Percentiles rank a stretch among this genome's conserved stretches.
These are phyloP conservation scores for Massarina eburnea DNA, from an alignment of 2,329 filamentous ascomycete genomes.

Conservation along the genomic window DNA sequence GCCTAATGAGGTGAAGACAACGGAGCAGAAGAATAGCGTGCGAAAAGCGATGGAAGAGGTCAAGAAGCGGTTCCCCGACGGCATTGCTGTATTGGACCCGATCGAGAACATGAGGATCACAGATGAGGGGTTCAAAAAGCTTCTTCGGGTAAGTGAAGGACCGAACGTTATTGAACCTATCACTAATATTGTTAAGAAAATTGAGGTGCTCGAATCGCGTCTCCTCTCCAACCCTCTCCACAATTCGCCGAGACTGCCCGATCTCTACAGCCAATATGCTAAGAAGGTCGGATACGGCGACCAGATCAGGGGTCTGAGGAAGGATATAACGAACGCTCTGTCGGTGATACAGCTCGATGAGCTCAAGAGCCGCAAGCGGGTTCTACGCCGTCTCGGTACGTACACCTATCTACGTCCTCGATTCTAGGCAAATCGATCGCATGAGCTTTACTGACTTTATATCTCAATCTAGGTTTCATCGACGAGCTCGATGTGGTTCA, in stretches of 20 bases:
- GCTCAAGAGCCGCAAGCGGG: constrained; percentile 92
- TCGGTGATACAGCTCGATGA: constrained; percentile 93
- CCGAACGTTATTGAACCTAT: not conserved
- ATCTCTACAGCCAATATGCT: constrained; percentile 84
- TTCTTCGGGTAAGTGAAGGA: constrained; percentile 62
- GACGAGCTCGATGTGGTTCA: constrained; percentile 95
- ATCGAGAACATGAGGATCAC: constrained; percentile 95
- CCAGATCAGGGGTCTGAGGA: constrained; percentile 86
- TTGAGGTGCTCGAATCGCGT: constrained; percentile 91
- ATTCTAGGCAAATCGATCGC: too few relatives aligned
- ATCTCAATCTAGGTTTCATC: too few relatives aligned
- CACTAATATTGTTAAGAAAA: constrained; percentile 64
- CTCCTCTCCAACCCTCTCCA: constrained; percentile 88
- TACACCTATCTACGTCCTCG: too few relatives aligned
- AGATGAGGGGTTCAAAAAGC: constrained; percentile 90
- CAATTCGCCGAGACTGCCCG: constrained; percentile 79
- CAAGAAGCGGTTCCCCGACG: constrained; percentile 86
- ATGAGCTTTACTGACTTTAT: too few relatives aligned
- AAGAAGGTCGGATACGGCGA: constrained; percentile 74
- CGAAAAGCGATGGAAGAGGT: constrained; percentile 75
- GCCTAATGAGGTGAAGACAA: constrained; percentile 71
- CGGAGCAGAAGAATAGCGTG: constrained; percentile 68
- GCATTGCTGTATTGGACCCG: constrained; percentile 83
- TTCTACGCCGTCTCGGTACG: constrained; percentile 87
- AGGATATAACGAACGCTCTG: constrained; percentile 79